phyloP scores from a whole-genome alignment of 345 rosid genomes.

The Salix koriyanagi region DNA sequence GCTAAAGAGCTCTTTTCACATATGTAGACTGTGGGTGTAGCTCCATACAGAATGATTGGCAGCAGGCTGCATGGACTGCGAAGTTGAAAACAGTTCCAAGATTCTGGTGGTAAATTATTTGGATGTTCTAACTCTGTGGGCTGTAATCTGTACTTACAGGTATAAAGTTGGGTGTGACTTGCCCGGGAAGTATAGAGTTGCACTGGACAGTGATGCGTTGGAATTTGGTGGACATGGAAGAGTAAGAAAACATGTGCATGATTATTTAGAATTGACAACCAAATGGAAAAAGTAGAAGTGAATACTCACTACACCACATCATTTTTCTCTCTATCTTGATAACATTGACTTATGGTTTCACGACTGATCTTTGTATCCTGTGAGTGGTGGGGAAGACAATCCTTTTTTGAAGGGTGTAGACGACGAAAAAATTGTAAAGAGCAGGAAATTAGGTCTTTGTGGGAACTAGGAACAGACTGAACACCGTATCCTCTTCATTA shows the following conservation, averaged over 20 bases:
- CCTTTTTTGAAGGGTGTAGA: no score
- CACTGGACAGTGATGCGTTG: slow-evolving; percentile 64
- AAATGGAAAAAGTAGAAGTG: no score
- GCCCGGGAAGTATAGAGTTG: slow-evolving; percentile 79
- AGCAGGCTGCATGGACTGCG: not conserved
- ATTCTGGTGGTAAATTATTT: not conserved
- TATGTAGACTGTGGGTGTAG: not conserved
- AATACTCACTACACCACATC: no score
- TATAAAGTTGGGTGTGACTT: slow-evolving; percentile 74
- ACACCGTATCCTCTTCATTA: not conserved
- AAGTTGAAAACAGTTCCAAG: not conserved
- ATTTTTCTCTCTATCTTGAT: no score
- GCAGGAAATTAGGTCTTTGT: no score
- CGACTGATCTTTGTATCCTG: no score
- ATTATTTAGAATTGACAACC: not conserved
- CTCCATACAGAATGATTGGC: not conserved
- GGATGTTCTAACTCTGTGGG: not conserved
- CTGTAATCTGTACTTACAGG: slow-evolving; percentile 38
- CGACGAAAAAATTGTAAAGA: no score
- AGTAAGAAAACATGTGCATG: slow-evolving; percentile 36
- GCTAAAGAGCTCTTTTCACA: not conserved
- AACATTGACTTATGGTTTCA: no score
- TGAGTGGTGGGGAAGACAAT: no score
- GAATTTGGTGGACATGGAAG: slow-evolving; percentile 76
- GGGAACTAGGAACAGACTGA: no score